A percentile compares a stretch with the other conserved stretches of the same genome.
These are phyloP conservation scores for Hyphodiscus sp. DNA, from an alignment of 2,329 filamentous ascomycete genomes.

Conservation along the genomic window DNA sequence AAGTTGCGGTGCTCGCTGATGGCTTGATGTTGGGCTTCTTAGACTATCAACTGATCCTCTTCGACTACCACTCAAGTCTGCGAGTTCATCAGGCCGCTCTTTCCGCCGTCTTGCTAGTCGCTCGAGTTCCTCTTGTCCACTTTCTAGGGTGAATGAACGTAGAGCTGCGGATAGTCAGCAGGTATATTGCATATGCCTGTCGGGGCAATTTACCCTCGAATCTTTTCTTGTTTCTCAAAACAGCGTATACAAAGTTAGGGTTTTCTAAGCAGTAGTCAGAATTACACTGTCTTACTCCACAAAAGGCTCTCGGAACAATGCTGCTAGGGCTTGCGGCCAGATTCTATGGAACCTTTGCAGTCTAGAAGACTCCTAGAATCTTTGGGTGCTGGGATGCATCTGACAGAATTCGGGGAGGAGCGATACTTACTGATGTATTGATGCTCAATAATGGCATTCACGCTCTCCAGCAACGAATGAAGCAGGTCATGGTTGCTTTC, in stretches of 20 bases:
- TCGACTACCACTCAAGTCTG: slow-evolving; percentile 35
- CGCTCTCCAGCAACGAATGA: slow-evolving; percentile 75
- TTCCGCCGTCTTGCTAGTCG: slow-evolving; percentile 66
- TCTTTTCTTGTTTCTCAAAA: slow-evolving; percentile 72
- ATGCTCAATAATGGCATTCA: slow-evolving; percentile 87
- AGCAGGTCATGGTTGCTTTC: slow-evolving; percentile 83
- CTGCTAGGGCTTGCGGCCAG: slow-evolving; percentile 1
- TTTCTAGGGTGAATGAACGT: slow-evolving; percentile 83
- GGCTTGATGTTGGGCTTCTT: slow-evolving; percentile 53
- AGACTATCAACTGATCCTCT: slow-evolving; percentile 61
- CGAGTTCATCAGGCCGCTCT: slow-evolving; percentile 46
- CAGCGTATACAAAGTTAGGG: slow-evolving; percentile 69
- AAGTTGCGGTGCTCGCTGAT: slow-evolving; percentile 49
- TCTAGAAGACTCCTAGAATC: slow-evolving; percentile 2
- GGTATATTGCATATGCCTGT: not conserved
- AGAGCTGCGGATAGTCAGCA: slow-evolving; percentile 43
- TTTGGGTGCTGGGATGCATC: not conserved
- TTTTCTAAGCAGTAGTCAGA: slow-evolving; percentile 48
- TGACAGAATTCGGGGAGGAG: not conserved
- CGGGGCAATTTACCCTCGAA: slow-evolving; percentile 50
- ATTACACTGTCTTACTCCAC: not conserved
- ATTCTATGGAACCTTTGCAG: not conserved
- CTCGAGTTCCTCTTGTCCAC: slow-evolving; percentile 85
- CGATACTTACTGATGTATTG: slow-evolving; percentile 64
- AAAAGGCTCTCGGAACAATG: not conserved